A percentile compares a stretch with the other conserved stretches of the same genome.
These are phyloP conservation scores for Pilobolus umbonatus DNA, from an alignment of 192 early-diverging fungal genomes.

Conservation along the genomic window DNA sequence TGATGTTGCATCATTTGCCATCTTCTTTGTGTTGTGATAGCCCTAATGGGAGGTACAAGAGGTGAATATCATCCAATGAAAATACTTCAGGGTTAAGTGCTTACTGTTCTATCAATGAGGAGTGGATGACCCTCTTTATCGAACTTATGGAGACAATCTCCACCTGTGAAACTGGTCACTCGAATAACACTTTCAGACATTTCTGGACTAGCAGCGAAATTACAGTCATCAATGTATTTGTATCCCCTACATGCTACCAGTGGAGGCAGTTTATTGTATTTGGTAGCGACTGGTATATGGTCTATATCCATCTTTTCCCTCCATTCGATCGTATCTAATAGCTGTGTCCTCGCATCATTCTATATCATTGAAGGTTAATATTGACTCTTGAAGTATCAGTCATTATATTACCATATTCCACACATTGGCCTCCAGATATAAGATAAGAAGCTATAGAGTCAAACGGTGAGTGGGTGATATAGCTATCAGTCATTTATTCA, in stretches of 20 bases:
- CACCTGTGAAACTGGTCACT: slow-evolving; percentile 56
- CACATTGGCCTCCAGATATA: slow-evolving; percentile 11
- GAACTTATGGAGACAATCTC: slow-evolving; percentile 75
- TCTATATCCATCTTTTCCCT: slow-evolving; percentile 50
- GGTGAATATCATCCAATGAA: not conserved
- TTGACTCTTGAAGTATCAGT: not conserved
- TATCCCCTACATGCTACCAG: slow-evolving; percentile 64
- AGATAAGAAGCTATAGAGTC: slow-evolving; percentile 6
- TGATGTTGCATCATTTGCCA: slow-evolving; percentile 51
- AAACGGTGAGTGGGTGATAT: no score
- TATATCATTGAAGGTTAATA: slow-evolving; percentile 21
- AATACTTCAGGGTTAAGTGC: not conserved
- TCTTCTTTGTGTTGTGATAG: slow-evolving; percentile 56
- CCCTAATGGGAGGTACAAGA: slow-evolving; percentile 32
- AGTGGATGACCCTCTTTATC: slow-evolving; percentile 89
- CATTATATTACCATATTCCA: slow-evolving; percentile 9
- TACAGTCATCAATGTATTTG: slow-evolving; percentile 53
- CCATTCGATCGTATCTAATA: slow-evolving; percentile 55
- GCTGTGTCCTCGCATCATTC: slow-evolving; percentile 53
- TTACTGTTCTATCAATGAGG: slow-evolving; percentile 85
- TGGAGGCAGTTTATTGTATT: slow-evolving; percentile 48
- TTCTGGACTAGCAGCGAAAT: slow-evolving; percentile 47
- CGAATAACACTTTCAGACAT: slow-evolving; percentile 54
- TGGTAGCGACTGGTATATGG: slow-evolving; percentile 48
- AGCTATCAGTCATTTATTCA: no score